Conservation (phyloP, 2,329 filamentous ascomycete genomes). For the Aphanocladium album region DNA sequence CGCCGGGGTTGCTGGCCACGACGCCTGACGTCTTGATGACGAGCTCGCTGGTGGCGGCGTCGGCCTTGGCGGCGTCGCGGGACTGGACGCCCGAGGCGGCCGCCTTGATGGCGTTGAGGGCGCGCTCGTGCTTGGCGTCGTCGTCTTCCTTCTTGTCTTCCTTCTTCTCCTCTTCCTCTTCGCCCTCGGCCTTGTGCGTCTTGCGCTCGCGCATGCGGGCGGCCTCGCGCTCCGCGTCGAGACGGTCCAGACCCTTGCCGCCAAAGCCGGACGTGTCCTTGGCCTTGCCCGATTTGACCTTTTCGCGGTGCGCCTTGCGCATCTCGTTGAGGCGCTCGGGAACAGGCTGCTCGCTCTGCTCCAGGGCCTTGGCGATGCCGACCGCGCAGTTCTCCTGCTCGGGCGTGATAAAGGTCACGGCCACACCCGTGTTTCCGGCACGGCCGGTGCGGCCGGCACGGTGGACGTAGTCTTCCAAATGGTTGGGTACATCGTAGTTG, state of each 20-base stretch:
- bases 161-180: conserved; percentile 77
- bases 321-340: conserved; percentile 64
- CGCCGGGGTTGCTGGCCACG: conserved; percentile 28
- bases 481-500: conserved; percentile 91
- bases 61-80: conserved; percentile 45
- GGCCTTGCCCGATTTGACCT: conserved; percentile 87
- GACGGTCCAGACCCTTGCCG: conserved; percentile 85
- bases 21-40: conserved; percentile 13
- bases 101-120: conserved; percentile 59
- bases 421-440: conserved; percentile 89
- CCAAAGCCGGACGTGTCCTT: conserved; percentile 89
- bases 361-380: conserved; percentile 86
- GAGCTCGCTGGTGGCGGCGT: conserved; percentile 18
- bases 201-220: conserved; percentile 82
- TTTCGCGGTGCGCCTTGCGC: conserved; percentile 73
- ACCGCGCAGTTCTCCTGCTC: conserved; percentile 88
- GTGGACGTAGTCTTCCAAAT: conserved; percentile 95
- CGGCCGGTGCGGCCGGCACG: conserved; percentile 89
- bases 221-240: conserved; percentile 86
- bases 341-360: conserved; percentile 80
- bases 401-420: conserved; percentile 87
- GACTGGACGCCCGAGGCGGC: conserved; percentile 54
- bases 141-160: conserved; percentile 65
- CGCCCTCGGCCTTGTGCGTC: conserved; percentile 81
- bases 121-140: conserved; percentile 64